Base-by-base conservation (phyloP, 2,329 filamentous ascomycete genomes). In the Fusarium poae region DNA sequence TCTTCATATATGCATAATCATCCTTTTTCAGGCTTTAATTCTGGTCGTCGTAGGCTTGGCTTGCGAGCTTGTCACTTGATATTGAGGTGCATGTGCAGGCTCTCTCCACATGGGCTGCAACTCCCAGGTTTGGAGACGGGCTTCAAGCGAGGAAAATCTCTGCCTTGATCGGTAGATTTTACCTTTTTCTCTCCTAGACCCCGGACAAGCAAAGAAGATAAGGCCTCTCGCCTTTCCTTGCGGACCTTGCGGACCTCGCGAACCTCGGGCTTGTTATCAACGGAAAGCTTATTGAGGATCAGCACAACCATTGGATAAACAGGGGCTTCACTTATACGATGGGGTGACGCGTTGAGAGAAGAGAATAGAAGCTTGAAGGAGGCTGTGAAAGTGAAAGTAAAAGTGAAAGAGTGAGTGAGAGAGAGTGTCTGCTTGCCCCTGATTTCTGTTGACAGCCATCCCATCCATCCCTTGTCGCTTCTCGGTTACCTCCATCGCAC, bases 101-200 rank as follows among this genome's bases (percentile, higher is more conserved):
- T 30, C 49, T 37, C 32, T 15, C 71, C 71, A 73, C 71, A 54
- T 45, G 39, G 52, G 55, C 32, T 73, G 60, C 60, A 39, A 73
- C 68, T 29, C 21, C 20, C 37, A 51, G 51, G 52, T 52, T 64
- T 67, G 59, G 60, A 68, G 59, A 48, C 20, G 35, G n/a, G 35
- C 48, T 56, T 60, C 49, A 45, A 54, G 45, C 46, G 45, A 63
- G 63, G 42, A 35, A 58, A 42, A 45, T 23, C 43, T 57, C 21
- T 34, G 12, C 44, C 40, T 27, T 53, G 32, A 61, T 61, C 54
- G 46, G 48, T 9, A 20, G 35, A 20, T 21, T 27, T 37, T 32
- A 25, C 23, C 42, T 34, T 30, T 50, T 21, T 34, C 29, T 50
- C 35, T 39, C 29, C 29, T 23, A 20, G 48, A n/a, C 32, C 32